Base-by-base conservation (phyloP, 164 flowering plant species). In the Magnolia kwangsiensis region DNA sequence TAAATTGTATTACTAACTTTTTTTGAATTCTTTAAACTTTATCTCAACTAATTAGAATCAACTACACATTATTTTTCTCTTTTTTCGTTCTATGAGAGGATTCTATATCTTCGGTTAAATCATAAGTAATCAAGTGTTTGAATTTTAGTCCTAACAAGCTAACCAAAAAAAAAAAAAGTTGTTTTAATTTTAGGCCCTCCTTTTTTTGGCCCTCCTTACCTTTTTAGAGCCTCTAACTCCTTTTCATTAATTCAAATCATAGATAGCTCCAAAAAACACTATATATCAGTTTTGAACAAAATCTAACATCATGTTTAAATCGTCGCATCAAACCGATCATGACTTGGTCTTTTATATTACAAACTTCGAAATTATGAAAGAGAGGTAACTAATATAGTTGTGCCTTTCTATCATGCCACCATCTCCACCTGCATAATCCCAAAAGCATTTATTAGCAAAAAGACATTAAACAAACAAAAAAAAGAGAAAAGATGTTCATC, bases 391-490 rank as follows among this genome's bases (percentile, higher is more conserved):
- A 89, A 70, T 87, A 92, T 85, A 94, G 91, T 79, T 81, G 87
- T 18, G 88, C 86, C 79, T 77, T 91, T 63, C 83, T 82, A 79
- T 90, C 91, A 72, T 82, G 81, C 88, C 77, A 86, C 93, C 97
- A 94, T 87, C 97, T 90, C 97, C 95, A 88, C 93, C 98, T 94
- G 86, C 72, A 71, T 83, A 73, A 72, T 1, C 76, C 68, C 51
- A 73, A 19, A 67, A 73, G 20, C 49, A 63, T 23, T 1, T 13
- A 50, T 72, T 8, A 55, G 9, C 16, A 8, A 19, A 71, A 49
- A 59, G 55, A 23, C 9, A 14, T 24, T 69, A 3, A 3, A 16
- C 1, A 2, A 3, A 50, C 23, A 64, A n/a, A n/a, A n/a, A n/a
- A n/a, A n/a, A n/a, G n/a, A n/a, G n/a, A n/a, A n/a, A n/a, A n/a